These are phyloP conservation scores for Lumnitzera littorea DNA, from an alignment of 345 rosid genomes.

Conservation along the genomic window DNA sequence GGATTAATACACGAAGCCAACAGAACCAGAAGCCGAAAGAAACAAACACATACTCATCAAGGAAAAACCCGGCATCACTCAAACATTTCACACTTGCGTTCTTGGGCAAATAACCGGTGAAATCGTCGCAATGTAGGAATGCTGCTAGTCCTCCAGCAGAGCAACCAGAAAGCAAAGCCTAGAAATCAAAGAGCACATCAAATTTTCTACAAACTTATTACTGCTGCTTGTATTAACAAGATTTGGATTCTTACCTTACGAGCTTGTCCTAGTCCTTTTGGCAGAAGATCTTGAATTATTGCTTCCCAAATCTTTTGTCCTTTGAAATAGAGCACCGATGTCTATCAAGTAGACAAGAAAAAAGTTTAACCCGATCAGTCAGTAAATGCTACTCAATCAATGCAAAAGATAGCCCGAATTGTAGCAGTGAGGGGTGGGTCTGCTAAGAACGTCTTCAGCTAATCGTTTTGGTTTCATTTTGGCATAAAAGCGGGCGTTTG, in stretches of 20 bases:
- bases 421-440: background rate
- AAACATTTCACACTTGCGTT: slow-evolving; percentile 75
- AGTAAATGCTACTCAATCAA: no score
- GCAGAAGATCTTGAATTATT: slow-evolving; percentile 73
- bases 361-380: background rate
- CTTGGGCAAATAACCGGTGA: slow-evolving; percentile 48
- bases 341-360: slow-evolving; percentile 34
- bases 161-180: slow-evolving; percentile 98
- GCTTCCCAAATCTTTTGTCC: slow-evolving; percentile 91
- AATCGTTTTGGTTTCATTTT: no score
- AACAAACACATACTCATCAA: slow-evolving; percentile 58
- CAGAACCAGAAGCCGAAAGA: background rate
- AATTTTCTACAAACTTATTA: background rate
- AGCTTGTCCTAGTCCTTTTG: slow-evolving; percentile 66
- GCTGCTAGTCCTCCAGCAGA: slow-evolving; percentile 94
- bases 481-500: no score
- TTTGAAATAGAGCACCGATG: slow-evolving; percentile 78
- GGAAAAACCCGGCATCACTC: slow-evolving; percentile 94
- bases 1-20: background rate
- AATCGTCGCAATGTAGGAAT: slow-evolving; percentile 70
- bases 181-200: background rate
- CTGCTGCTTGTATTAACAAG: no score
- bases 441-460: no score
- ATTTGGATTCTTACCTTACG: slow-evolving; percentile 37
- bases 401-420: background rate